A percentile compares a stretch with the other conserved stretches of the same genome.
phyloP scores from a whole-genome alignment of 1,284 basidiomycete genomes.

The Microbotryum lychnidis-dioicae region DNA sequence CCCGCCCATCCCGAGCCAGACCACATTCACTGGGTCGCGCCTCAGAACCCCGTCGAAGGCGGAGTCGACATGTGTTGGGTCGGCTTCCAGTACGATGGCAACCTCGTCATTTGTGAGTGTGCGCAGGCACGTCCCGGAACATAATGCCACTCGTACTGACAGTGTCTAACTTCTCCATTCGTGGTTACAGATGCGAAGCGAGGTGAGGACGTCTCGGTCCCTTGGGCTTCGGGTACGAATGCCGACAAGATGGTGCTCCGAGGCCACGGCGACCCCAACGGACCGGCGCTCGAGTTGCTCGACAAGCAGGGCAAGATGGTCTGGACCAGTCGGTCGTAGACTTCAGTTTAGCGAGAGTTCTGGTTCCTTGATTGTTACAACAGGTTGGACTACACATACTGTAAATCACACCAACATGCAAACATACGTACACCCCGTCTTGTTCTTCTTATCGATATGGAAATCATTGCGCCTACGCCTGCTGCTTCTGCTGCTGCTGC shows the following conservation, averaged over 20 bases:
- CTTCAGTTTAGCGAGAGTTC: no score
- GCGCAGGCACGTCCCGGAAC: no score
- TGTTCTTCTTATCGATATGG: no score
- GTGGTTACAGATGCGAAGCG: slow-evolving; percentile 28
- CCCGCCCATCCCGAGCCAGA: slow-evolving; percentile 22
- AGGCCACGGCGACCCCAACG: slow-evolving; percentile 16
- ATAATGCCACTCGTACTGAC: no score
- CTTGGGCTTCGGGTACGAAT: slow-evolving; percentile 32
- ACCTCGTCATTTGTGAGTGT: slow-evolving; percentile 1
- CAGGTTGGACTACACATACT: no score
- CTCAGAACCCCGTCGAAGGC: slow-evolving; percentile 7
- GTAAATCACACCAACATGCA: no score
- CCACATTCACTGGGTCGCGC: slow-evolving; percentile 24
- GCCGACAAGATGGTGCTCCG: slow-evolving; percentile 15
- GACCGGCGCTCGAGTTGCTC: slow-evolving; percentile 21
- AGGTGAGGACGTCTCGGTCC: slow-evolving; percentile 13
- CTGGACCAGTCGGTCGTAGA: no score
- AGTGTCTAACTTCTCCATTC: no score
- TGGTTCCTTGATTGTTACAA: no score
- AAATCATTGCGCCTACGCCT: no score
- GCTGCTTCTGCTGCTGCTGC: no score
- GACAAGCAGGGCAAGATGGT: slow-evolving; percentile 1
- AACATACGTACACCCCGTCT: no score
- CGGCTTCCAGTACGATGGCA: slow-evolving; percentile 30
- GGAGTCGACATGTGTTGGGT: slow-evolving; percentile 10